A percentile compares a stretch with the other conserved stretches of the same genome.
Conservation (phyloP, 306 rosid species). For the Parietaria judaica region DNA sequence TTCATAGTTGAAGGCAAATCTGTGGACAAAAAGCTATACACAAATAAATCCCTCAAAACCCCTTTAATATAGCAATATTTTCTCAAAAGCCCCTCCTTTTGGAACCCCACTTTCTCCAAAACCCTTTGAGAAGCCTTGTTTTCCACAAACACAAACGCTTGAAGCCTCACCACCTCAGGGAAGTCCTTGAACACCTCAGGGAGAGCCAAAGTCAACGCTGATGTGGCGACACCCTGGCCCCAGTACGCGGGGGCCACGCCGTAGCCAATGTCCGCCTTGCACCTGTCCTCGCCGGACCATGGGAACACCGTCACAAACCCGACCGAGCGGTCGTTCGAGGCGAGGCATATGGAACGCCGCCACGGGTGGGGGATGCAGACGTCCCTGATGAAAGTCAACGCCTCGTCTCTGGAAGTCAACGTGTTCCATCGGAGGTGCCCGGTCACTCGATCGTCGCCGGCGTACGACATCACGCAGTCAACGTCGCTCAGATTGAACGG, state of each 20-base stretch:
- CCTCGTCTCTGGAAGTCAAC: slow-evolving; percentile 40
- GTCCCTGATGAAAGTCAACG: slow-evolving; percentile 41
- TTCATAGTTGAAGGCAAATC: slow-evolving; percentile 10
- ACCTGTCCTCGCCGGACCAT: slow-evolving; percentile 30
- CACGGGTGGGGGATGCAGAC: slow-evolving; percentile 61
- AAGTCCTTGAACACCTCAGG: slow-evolving; percentile 35
- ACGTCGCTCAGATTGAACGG: slow-evolving; percentile 42
- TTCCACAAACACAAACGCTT: slow-evolving; percentile 26
- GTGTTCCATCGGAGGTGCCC: slow-evolving; percentile 28
- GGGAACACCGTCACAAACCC: slow-evolving; percentile 34
- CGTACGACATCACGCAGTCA: slow-evolving; percentile 48
- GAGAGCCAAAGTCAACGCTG: slow-evolving; percentile 32
- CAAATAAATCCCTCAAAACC: slow-evolving; percentile 25
- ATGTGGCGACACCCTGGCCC: slow-evolving; percentile 48
- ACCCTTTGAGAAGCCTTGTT: slow-evolving; percentile 60
- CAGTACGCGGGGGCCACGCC: slow-evolving; percentile 36
- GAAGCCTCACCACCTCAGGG: slow-evolving; percentile 42
- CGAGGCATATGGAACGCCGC: slow-evolving; percentile 44
- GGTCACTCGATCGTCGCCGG: slow-evolving; percentile 47
- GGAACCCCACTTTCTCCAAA: slow-evolving; percentile 53
- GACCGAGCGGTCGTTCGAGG: slow-evolving; percentile 27
- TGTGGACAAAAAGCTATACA: slow-evolving; percentile 34
- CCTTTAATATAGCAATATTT: slow-evolving; percentile 38
- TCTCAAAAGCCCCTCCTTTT: slow-evolving; percentile 48
- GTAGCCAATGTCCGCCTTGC: slow-evolving; percentile 43